Base-by-base conservation (phyloP, 2,329 filamentous ascomycete species). In the Blumeria graminis region DNA sequence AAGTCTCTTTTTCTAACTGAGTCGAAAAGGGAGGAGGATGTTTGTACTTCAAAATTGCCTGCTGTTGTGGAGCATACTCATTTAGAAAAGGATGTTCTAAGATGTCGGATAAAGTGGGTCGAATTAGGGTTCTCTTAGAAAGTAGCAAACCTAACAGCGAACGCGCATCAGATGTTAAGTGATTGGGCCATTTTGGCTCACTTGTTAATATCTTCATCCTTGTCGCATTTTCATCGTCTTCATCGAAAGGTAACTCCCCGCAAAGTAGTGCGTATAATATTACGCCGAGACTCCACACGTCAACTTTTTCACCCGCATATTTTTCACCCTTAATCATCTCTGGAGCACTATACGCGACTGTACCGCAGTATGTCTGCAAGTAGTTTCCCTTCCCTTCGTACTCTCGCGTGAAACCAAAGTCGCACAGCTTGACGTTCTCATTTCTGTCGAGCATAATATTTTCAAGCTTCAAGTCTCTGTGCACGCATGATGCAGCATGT, bases 291-390 rank as follows among this genome's bases (percentile, higher is more conserved):
- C 86, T 92, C 86, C 86, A 98, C 4, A 98, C 88, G 65, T 98
- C 92, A 53, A 98, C 90, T 71, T 95, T 96, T 71, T 95, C 88
- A 32, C 88, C 90, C 0, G 89, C 92, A 67, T 98, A 98, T 69
- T 94, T 96, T 68, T 98, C 92, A 41, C 89, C 92, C 68, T 92
- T 94, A 43, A 98, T 75, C 92, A 98, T 98, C 69, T 98, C 92
- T 1, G 92, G 92, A 1, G 92, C 92, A 56, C 88, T 94, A 69
- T 98, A 98, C 71, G 90, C 96, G 60, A 98, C 83, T 0, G 92
- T 98, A 5, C 92, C 92, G 68, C 92, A 98, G 69, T 94, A 98
- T 1, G 92, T 98, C 69, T 96, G 90, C 56, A 98, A 71, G 65
- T 96, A 90, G 68, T 89, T 96, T 34, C 86, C 79, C 64, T 93